These are phyloP conservation scores for Acer campestre DNA, from an alignment of 345 rosid genomes.

Conservation along the genomic window DNA sequence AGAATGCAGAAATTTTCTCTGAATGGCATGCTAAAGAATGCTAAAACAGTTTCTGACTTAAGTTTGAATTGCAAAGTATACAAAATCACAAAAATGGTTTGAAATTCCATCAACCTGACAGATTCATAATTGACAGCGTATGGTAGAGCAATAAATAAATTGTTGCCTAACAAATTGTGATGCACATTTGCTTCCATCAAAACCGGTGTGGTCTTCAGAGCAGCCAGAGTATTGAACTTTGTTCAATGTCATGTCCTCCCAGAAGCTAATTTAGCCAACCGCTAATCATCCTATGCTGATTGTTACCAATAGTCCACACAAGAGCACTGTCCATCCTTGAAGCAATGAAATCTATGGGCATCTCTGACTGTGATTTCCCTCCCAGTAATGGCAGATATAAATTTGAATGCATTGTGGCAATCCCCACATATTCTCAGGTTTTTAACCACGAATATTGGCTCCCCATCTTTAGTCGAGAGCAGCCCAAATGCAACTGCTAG, in stretches of 20 bases:
- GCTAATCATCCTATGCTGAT: no score
- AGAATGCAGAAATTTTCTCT: no score
- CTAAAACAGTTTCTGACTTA: background rate
- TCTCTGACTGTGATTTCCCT: conserved; percentile 81
- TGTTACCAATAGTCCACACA: conserved; percentile 85
- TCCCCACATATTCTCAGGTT: conserved; percentile 91
- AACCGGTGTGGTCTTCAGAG: background rate
- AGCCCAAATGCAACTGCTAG: conserved; percentile 86
- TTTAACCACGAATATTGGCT: conserved; percentile 70
- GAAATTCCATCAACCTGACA: background rate
- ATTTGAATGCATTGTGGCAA: conserved; percentile 83
- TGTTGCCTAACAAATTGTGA: background rate
- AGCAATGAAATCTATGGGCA: conserved; percentile 73
- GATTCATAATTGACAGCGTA: background rate
- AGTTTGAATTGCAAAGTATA: background rate
- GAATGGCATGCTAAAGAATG: background rate
- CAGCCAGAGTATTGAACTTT: conserved; percentile 21
- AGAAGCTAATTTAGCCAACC: no score
- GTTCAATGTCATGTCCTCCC: no score
- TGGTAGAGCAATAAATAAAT: background rate
- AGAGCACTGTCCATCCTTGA: conserved; percentile 71
- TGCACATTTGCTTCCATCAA: background rate
- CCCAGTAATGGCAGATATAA: conserved; percentile 54
- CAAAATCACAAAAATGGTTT: background rate
- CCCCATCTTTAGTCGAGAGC: conserved; percentile 64